These are phyloP conservation scores for Durio zibethinus DNA, from an alignment of 345 rosid genomes.

Conservation along the genomic window DNA sequence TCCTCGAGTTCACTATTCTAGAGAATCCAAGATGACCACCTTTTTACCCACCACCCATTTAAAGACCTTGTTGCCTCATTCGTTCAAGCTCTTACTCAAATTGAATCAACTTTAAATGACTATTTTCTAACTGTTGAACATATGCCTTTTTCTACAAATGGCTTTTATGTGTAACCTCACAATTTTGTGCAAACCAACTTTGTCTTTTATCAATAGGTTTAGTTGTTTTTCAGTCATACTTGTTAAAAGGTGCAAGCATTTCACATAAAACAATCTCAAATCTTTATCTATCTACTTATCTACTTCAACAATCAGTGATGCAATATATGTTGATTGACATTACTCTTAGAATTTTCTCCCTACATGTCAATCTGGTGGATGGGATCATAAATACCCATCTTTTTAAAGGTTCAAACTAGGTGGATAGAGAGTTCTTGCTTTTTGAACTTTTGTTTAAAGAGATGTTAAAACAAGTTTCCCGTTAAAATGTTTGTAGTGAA, in stretches of 20 bases:
- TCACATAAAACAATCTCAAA: conserved; percentile 84
- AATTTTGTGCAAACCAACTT: conserved; percentile 92
- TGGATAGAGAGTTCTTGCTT: conserved; percentile 68
- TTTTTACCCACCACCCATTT: conserved; percentile 52
- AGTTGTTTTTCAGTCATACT: conserved; percentile 75
- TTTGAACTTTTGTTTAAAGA: too few species aligned
- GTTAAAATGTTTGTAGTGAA: too few species aligned
- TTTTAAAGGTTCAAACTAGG: conserved; percentile 66
- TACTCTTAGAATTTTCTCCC: conserved; percentile 68
- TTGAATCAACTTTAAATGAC: conserved; percentile 79
- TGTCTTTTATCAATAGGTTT: conserved; percentile 73
- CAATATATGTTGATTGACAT: conserved; percentile 40
- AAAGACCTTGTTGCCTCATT: conserved; percentile 78
- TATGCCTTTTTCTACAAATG: conserved; percentile 96
- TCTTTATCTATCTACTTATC: conserved; percentile 60
- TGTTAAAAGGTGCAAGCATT: conserved; percentile 50
- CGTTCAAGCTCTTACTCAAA: conserved; percentile 83
- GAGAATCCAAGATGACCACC: conserved; percentile 46
- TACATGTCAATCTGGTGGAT: conserved; percentile 74
- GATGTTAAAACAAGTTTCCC: too few species aligned
- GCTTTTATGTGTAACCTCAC: conserved; percentile 97
- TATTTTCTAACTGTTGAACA: conserved; percentile 90
- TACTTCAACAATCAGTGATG: conserved; percentile 45
- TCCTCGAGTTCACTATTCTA: conserved; percentile 65
- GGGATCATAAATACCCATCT: conserved; percentile 68